Percentiles rank a stretch among this genome's conserved stretches.
Evolutionary conservation across 2,329 filamentous ascomycete species (phyloP).

Genomic region (Penicillium sp.): DNA sequence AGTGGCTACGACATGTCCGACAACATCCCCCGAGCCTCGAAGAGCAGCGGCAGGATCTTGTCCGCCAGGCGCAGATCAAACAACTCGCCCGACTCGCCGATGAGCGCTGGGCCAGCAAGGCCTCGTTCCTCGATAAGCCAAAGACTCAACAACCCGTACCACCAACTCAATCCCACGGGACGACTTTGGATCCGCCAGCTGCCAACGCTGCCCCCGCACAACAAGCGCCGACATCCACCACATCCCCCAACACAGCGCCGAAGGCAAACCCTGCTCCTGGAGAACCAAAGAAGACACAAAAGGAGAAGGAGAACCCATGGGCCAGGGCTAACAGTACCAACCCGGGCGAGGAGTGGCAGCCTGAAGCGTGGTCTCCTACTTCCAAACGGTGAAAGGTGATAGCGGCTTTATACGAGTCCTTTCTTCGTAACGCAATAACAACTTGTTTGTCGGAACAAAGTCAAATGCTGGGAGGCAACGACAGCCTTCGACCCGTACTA

Average conservation of each 20-base stretch:
- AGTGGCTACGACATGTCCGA: constrained; percentile 65
- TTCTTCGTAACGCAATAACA: not conserved
- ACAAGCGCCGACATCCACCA: not conserved
- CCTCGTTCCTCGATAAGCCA: constrained; percentile 59
- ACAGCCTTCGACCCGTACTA: not conserved
- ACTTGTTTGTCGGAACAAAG: not conserved
- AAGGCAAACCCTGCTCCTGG: constrained; percentile 7
- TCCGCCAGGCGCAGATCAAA: constrained; percentile 59
- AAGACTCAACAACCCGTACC: constrained; percentile 50
- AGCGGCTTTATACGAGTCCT: not conserved
- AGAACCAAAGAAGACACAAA: constrained; percentile 20
- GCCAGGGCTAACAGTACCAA: constrained; percentile 51
- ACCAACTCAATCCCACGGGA: constrained; percentile 46
- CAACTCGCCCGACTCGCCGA: constrained; percentile 60
- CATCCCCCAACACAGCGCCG: not conserved
- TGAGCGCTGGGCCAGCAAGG: constrained; percentile 60
- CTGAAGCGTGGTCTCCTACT: constrained; percentile 59
- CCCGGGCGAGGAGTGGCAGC: constrained; percentile 67
- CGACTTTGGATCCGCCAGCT: constrained; percentile 36
- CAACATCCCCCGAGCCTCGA: constrained; percentile 54
- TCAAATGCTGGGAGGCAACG: not conserved
- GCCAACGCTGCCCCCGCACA: constrained; percentile 31
- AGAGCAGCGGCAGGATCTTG: constrained; percentile 59
- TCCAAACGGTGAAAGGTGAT: constrained; percentile 40
- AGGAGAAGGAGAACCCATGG: constrained; percentile 57